phyloP scores from a whole-genome alignment of 371 early-diverging fungal genomes.

The Nematocida sp. region DNA sequence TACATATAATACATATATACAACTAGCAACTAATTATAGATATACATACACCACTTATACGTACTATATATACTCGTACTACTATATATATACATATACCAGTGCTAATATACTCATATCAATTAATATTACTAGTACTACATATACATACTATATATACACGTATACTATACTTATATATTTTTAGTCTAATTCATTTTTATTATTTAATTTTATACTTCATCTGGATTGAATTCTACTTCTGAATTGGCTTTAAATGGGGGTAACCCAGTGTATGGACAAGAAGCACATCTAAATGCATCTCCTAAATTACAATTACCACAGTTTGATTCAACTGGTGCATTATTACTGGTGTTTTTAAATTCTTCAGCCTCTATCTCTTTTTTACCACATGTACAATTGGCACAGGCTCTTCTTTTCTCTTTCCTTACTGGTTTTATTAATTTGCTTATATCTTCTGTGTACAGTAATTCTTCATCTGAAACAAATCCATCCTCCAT shows the following conservation, averaged over 20 bases:
- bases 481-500: constrained; percentile 36
- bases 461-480: constrained; percentile 40
- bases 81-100: no score
- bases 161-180: no score
- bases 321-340: constrained; percentile 66
- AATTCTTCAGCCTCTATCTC: constrained; percentile 13
- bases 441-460: constrained; percentile 13
- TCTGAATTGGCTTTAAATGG: constrained; percentile 92
- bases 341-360: not conserved
- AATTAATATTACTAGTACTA: no score
- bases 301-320: constrained; percentile 91
- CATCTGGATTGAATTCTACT: constrained; percentile 72
- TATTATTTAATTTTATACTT: not conserved
- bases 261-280: constrained; percentile 96
- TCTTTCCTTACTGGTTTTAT: constrained; percentile 31
- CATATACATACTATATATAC: no score
- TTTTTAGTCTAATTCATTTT: not conserved
- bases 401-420: constrained; percentile 61
- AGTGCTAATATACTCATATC: no score
- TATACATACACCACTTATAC: no score
- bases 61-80: no score
- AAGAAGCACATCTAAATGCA: constrained; percentile 92
- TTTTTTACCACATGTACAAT: constrained; percentile 66
- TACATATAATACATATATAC: no score
- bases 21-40: no score